These are phyloP conservation scores for Xanthoconium purpureum DNA, from an alignment of 768 basidiomycete species.

Conservation along the genomic window DNA sequence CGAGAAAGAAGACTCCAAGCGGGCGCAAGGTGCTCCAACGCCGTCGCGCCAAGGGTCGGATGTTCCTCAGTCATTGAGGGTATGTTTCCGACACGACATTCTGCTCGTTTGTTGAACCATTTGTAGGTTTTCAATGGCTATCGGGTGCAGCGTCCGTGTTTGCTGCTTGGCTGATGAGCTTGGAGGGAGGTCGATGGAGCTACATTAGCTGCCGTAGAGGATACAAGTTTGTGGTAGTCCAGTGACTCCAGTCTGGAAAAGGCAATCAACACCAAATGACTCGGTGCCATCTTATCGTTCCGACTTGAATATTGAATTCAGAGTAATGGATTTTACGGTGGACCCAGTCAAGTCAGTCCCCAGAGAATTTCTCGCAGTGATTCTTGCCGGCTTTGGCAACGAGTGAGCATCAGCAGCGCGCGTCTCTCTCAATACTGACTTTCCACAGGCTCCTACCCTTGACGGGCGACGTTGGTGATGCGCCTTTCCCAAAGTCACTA, in stretches of 20 bases:
- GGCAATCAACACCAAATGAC: slow-evolving; percentile 16
- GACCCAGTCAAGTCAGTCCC: slow-evolving; percentile 50
- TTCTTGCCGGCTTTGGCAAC: slow-evolving; percentile 91
- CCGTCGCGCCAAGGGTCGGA: slow-evolving; percentile 72
- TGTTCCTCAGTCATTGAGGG: slow-evolving; percentile 73
- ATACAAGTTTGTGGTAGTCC: not conserved
- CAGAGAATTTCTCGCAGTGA: slow-evolving; percentile 82
- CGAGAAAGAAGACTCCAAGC: slow-evolving; percentile 60
- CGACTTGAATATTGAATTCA: not conserved
- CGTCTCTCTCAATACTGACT: not conserved
- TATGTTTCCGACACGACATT: slow-evolving; percentile 5
- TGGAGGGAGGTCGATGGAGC: not conserved
- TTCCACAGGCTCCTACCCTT: slow-evolving; percentile 63
- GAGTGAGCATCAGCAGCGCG: slow-evolving; percentile 49
- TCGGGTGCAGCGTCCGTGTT: not conserved
- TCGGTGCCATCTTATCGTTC: slow-evolving; percentile 6
- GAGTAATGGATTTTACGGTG: slow-evolving; percentile 60
- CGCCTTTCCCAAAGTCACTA: slow-evolving; percentile 82
- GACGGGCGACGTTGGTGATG: slow-evolving; percentile 75
- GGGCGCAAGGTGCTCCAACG: slow-evolving; percentile 73
- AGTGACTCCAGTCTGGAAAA: slow-evolving; percentile 24
- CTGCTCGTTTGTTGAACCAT: not conserved
- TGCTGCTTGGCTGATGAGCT: not conserved
- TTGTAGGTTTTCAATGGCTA: not conserved
- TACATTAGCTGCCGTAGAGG: not conserved